These are phyloP conservation scores for Allodekkera sacchari DNA, from an alignment of 805 yeast species.

Conservation along the genomic window DNA sequence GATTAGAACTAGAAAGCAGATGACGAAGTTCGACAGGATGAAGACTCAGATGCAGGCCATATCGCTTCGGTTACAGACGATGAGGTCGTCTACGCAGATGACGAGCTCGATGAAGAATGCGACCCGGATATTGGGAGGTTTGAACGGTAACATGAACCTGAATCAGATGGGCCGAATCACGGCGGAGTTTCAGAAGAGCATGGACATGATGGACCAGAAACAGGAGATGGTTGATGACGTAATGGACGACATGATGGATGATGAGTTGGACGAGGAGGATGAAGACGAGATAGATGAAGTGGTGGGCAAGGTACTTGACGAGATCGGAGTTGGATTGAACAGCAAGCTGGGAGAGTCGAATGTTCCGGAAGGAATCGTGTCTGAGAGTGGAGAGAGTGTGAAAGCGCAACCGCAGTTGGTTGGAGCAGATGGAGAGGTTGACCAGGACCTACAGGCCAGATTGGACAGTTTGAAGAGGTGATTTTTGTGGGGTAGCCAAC, in stretches of 20 bases:
- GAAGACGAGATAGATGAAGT: slow-evolving; percentile 83
- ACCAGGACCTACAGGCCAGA: slow-evolving; percentile 85
- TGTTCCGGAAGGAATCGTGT: slow-evolving; percentile 29
- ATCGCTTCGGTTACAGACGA: slow-evolving; percentile 83
- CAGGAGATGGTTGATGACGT: slow-evolving; percentile 99
- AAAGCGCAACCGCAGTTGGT: slow-evolving; percentile 32
- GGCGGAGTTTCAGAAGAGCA: slow-evolving; percentile 90
- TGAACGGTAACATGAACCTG: slow-evolving; percentile 82
- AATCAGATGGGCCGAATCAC: slow-evolving; percentile 85
- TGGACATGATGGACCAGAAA: slow-evolving; percentile 95
- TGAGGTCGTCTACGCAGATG: slow-evolving; percentile 92
- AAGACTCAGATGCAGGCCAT: slow-evolving; percentile 94
- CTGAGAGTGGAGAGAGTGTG: slow-evolving; percentile 7
- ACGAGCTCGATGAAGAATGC: slow-evolving; percentile 92
- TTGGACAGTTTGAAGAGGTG: slow-evolving; percentile 68
- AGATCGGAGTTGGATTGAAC: slow-evolving; percentile 83
- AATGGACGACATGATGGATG: slow-evolving; percentile 92
- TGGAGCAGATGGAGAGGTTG: slow-evolving; percentile 32
- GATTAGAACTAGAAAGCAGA: slow-evolving; percentile 75
- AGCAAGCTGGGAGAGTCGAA: slow-evolving; percentile 27
- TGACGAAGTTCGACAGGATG: slow-evolving; percentile 87
- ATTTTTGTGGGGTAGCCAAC: slow-evolving; percentile 1
- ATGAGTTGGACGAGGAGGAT: slow-evolving; percentile 77
- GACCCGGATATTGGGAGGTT: slow-evolving; percentile 69
- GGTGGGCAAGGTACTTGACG: slow-evolving; percentile 86